These are phyloP conservation scores for Epichloe sibirici DNA, from an alignment of 2,329 filamentous ascomycete genomes.

Conservation along the genomic window DNA sequence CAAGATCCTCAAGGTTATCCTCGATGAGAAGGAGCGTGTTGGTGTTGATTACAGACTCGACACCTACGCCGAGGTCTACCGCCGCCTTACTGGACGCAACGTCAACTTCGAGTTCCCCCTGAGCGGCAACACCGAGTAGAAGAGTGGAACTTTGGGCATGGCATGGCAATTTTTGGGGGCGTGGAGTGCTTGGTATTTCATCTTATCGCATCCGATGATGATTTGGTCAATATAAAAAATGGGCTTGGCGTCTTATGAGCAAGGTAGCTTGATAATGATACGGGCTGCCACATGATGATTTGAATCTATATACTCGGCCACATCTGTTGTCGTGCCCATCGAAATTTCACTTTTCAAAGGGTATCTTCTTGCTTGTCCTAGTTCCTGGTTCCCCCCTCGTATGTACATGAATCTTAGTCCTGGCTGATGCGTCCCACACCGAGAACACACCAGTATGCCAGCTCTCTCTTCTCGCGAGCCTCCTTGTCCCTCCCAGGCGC, in stretches of 20 bases:
- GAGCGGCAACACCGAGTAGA: slow-evolving; percentile 52
- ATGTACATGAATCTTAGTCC: slow-evolving; percentile 16
- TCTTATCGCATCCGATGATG: slow-evolving; percentile 22
- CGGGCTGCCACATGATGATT: slow-evolving; percentile 29
- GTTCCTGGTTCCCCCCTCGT: background rate
- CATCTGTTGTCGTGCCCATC: slow-evolving; percentile 10
- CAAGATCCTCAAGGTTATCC: slow-evolving; percentile 97
- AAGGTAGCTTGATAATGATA: slow-evolving; percentile 36
- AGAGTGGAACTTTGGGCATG: slow-evolving; percentile 38
- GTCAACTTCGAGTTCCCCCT: slow-evolving; percentile 99
- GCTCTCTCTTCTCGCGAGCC: slow-evolving; percentile 65
- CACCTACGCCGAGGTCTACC: slow-evolving; percentile 99
- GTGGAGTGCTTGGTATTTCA: slow-evolving; percentile 17
- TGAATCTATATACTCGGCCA: slow-evolving; percentile 16
- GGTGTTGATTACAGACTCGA: slow-evolving; percentile 99
- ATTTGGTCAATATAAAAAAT: slow-evolving; percentile 20
- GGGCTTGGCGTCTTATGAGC: slow-evolving; percentile 36
- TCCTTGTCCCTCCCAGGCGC: slow-evolving; percentile 41
- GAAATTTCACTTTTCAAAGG: slow-evolving; percentile 14
- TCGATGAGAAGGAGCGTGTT: slow-evolving; percentile 99
- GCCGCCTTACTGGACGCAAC: slow-evolving; percentile 87
- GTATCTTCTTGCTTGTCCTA: slow-evolving; percentile 24
- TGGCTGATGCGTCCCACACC: slow-evolving; percentile 70
- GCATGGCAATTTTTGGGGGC: slow-evolving; percentile 6
- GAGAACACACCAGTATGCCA: slow-evolving; percentile 92